Percentiles rank a stretch among this genome's conserved stretches.
phyloP scores from a whole-genome alignment of 306 rosid species.

The Lathyrus oleraceus region DNA sequence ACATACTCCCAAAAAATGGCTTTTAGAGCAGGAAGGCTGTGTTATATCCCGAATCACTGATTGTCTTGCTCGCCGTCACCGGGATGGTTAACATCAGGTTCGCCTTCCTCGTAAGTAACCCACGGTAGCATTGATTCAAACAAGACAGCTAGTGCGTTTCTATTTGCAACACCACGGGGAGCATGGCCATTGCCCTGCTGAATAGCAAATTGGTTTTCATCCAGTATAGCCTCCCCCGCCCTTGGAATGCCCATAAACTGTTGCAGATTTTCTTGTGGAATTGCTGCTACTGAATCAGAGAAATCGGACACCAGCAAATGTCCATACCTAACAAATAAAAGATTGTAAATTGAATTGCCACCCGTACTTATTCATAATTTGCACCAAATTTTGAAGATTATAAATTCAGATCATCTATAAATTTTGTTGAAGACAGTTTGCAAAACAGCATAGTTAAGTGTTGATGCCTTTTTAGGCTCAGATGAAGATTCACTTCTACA shows the following conservation, averaged over 20 bases:
- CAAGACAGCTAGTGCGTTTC: conserved; percentile 80
- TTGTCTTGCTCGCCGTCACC: conserved; percentile 51
- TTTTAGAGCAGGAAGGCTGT: conserved; percentile 7
- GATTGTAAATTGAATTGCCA: conserved; percentile 12
- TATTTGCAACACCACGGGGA: conserved; percentile 59
- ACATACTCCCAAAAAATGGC: conserved; percentile 1
- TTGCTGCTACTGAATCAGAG: conserved; percentile 70
- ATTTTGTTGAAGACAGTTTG: not conserved
- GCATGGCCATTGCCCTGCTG: conserved; percentile 55
- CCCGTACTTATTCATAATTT: conserved; percentile 3
- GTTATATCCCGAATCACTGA: conserved; percentile 38
- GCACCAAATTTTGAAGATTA: conserved; percentile 10
- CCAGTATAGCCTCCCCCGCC: conserved; percentile 56
- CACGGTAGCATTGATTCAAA: conserved; percentile 94
- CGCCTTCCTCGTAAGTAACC: conserved; percentile 72
- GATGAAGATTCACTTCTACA: conserved; percentile 14
- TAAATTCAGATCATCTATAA: conserved; percentile 11
- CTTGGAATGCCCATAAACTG: conserved; percentile 67
- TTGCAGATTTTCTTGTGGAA: conserved; percentile 88
- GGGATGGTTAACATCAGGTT: conserved; percentile 45
- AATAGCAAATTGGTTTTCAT: conserved; percentile 53
- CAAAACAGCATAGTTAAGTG: not conserved
- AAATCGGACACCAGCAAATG: conserved; percentile 90
- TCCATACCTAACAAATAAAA: conserved; percentile 65
- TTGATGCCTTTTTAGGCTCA: conserved; percentile 13